A percentile compares a stretch with the other conserved stretches of the same genome.
Evolutionary conservation across 106 monocot species (phyloP).

Genomic region (Phalaenopsis aphrodite): DNA sequence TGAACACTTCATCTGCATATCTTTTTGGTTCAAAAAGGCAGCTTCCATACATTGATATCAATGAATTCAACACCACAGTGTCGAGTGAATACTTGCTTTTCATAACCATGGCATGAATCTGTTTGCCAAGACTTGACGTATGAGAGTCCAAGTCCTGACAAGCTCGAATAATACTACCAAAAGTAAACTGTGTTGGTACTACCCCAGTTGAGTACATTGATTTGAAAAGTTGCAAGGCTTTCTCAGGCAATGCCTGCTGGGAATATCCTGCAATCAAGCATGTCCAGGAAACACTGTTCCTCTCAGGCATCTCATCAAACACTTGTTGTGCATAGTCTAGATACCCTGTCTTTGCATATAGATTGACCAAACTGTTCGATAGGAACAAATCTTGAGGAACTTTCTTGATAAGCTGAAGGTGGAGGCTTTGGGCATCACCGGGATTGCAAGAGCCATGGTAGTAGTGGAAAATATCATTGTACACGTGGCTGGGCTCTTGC

Average conservation of each 20-base stretch:
- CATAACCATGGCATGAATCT: conserved; percentile 47
- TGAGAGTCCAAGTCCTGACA: conserved; percentile 43
- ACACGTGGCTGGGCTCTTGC: background rate
- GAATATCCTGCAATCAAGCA: conserved; percentile 59
- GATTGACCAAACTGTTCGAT: conserved; percentile 48
- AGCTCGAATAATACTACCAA: conserved; percentile 42
- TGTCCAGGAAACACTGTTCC: conserved; percentile 72
- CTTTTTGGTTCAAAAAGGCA: conserved; percentile 24
- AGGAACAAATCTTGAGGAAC: conserved; percentile 42
- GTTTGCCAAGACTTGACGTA: conserved; percentile 21
- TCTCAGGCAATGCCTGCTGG: conserved; percentile 17
- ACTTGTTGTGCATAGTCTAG: conserved; percentile 38
- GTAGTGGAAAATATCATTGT: background rate
- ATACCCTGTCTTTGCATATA: conserved; percentile 27
- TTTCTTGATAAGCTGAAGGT: conserved; percentile 39
- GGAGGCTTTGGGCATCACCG: conserved; percentile 25
- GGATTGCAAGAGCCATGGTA: background rate
- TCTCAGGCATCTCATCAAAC: conserved; percentile 54
- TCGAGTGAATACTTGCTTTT: conserved; percentile 36
- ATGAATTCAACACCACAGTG: conserved; percentile 48
- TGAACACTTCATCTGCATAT: conserved; percentile 41
- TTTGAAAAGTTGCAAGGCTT: conserved; percentile 36
- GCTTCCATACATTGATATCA: conserved; percentile 74
- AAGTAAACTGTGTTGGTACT: conserved; percentile 48
- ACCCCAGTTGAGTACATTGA: conserved; percentile 38